Conservation (phyloP, 2,329 filamentous ascomycete species). For the Pseudogymnoascus sp. region DNA sequence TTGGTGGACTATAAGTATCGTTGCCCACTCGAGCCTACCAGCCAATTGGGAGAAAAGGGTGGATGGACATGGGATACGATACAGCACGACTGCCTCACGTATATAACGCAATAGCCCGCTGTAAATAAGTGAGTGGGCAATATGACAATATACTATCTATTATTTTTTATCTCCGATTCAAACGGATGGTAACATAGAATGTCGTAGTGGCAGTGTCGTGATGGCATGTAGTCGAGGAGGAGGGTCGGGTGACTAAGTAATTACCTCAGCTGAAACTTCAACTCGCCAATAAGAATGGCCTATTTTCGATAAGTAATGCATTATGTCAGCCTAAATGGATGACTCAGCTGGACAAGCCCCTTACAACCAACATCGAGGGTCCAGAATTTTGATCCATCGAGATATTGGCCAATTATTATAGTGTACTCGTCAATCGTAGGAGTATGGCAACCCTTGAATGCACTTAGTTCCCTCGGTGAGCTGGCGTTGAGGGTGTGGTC, state of each 20-base stretch:
- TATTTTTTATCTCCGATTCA: not conserved
- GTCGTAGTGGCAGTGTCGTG: not conserved
- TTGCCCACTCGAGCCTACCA: too few species aligned
- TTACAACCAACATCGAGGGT: not conserved
- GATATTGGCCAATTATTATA: not conserved
- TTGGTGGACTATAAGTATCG: too few species aligned
- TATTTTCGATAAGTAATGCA: not conserved
- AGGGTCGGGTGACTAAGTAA: constrained; percentile 6
- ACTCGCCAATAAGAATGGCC: not conserved
- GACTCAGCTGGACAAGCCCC: constrained; percentile 4
- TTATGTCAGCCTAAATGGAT: constrained; percentile 4
- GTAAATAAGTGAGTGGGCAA: too few species aligned
- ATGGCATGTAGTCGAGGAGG: constrained; percentile 1
- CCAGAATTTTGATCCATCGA: not conserved
- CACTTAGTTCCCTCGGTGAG: not conserved
- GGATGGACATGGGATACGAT: too few species aligned
- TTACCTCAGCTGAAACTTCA: not conserved
- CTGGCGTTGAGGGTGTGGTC: not conserved
- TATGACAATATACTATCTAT: not conserved
- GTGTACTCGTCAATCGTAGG: not conserved
- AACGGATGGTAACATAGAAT: not conserved
- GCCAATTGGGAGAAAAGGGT: too few species aligned
- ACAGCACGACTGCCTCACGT: too few species aligned
- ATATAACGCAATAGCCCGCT: too few species aligned
- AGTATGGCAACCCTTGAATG: not conserved